phyloP scores from a whole-genome alignment of 2,329 filamentous ascomycete genomes.

The Fonsecaea multimorphosa region DNA sequence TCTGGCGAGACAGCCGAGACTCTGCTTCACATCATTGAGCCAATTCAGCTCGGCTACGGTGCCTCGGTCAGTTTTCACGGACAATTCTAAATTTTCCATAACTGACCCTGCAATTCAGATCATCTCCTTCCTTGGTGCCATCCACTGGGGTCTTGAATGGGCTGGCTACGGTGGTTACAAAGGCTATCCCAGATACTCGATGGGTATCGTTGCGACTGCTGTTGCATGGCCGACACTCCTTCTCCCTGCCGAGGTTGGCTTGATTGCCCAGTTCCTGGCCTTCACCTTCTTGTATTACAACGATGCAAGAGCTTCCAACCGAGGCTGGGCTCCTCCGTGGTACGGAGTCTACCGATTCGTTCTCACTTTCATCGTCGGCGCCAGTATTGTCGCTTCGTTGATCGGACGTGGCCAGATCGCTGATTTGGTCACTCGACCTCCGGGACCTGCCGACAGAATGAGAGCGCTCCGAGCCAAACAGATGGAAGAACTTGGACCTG shows the following conservation, averaged over 20 bases:
- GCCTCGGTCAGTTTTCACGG: constrained; percentile 68
- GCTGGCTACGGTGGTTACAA: constrained; percentile 70
- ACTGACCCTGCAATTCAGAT: constrained; percentile 59
- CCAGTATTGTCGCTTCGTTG: constrained; percentile 78
- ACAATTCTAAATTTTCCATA: neutral
- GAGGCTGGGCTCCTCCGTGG: constrained; percentile 83
- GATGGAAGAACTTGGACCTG: constrained; percentile 55
- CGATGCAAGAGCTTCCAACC: constrained; percentile 73
- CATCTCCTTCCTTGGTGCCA: constrained; percentile 89
- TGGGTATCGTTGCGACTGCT: constrained; percentile 78
- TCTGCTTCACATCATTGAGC: constrained; percentile 77
- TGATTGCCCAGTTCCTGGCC: constrained; percentile 83
- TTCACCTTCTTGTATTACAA: constrained; percentile 87
- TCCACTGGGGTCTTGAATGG: constrained; percentile 93
- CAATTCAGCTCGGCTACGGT: constrained; percentile 87
- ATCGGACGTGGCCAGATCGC: constrained; percentile 81
- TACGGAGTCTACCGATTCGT: constrained; percentile 91
- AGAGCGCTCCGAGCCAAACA: constrained; percentile 57
- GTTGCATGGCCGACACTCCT: constrained; percentile 90
- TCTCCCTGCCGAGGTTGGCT: constrained; percentile 80
- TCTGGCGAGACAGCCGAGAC: constrained; percentile 73
- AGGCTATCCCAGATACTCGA: constrained; percentile 80
- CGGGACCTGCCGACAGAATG: constrained; percentile 55
- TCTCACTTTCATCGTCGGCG: constrained; percentile 85
- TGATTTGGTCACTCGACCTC: constrained; percentile 57